A percentile compares a stretch with the other conserved stretches of the same genome.
Conservation (phyloP, 1,284 basidiomycete genomes). For the Cryptococcus wingfieldii region DNA sequence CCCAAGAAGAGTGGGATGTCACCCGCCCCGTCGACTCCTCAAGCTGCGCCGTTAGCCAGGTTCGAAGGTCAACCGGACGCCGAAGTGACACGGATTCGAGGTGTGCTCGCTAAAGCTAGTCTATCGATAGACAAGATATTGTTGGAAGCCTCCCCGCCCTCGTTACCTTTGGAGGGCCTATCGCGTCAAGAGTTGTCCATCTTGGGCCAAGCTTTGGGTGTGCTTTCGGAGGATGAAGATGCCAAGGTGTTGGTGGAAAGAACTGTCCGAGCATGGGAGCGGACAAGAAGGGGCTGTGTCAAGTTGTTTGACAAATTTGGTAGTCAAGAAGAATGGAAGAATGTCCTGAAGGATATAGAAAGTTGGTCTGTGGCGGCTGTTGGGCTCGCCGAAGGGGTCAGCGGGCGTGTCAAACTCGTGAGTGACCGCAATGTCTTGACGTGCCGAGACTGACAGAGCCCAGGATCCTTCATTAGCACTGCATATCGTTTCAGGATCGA, state of each 20-base stretch:
- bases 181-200: not conserved
- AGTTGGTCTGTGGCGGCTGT: conserved; percentile 3
- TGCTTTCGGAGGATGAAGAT: conserved; percentile 5
- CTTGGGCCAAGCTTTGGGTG: conserved; percentile 10
- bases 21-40: not conserved
- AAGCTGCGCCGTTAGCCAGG: not conserved
- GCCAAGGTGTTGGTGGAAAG: conserved; percentile 12
- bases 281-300: conserved; percentile 13
- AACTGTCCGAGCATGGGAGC: conserved; percentile 14
- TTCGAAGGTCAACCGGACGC: conserved; percentile 8
- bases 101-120: conserved; percentile 19
- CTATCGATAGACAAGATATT: conserved; percentile 16
- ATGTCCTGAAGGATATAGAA: not conserved
- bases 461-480: conserved; percentile 4
- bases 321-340: not conserved
- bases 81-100: conserved; percentile 17
- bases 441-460: too few relatives aligned
- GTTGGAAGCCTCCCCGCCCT: not conserved
- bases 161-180: not conserved
- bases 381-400: conserved; percentile 3
- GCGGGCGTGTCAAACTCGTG: conserved; percentile 2
- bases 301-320: conserved; percentile 11
- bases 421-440: conserved; percentile 1
- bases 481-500: conserved; percentile 19
- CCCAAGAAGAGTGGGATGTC: not conserved